Base-by-base conservation (phyloP, 805 yeast genomes). In the Blastobotrys americana region DNA sequence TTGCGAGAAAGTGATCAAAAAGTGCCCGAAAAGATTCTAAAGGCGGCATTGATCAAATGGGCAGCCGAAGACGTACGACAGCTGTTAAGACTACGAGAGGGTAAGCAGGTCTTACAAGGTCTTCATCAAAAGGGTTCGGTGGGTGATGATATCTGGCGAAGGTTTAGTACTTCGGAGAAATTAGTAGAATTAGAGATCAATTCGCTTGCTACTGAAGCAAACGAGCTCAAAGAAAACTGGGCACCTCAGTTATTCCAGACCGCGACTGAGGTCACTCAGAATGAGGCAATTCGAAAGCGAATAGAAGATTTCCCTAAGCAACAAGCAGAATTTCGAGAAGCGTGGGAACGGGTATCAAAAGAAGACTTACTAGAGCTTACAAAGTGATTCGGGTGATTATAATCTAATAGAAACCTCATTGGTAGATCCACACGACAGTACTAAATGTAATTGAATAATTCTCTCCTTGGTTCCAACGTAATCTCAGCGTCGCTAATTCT, bases 61-160 rank as follows among this genome's bases (percentile, higher is more conserved):
- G 85, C 95, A n/a, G 83, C 89, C 5, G 97, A 90, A 66, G 84
- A 88, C 8, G 71, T 93, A 45, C 79, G 94, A 64, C 76, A 96
- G 58, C 72, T 93, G 48, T 72, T 90, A 63, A 83, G 84, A 58
- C 68, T 88, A 60, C 82, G 84, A 60, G 97, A 90, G 60, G 71
- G 76, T 50, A 84, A 84, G 62, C 80, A 81, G 4, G 77, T 73
- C 45, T 75, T 87, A 57, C 77, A 74, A 41, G 70, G 75, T 44
- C 69, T 93, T 48, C 89, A 88, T 61, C 90, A 89, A 59, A 78
- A 77, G 43, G 97, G 97, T 0, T 78, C 88, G 15, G 80, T 93
- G 50, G 97, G 97, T 27, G 97, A 93, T 57, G 95, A 84, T 43
- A 69, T 85, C 28, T 83, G 77, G 73, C 82, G 84, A 61, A 80